phyloP scores from a whole-genome alignment of 2,329 filamentous ascomycete genomes.

The Teratosphaeria zuluensis region DNA sequence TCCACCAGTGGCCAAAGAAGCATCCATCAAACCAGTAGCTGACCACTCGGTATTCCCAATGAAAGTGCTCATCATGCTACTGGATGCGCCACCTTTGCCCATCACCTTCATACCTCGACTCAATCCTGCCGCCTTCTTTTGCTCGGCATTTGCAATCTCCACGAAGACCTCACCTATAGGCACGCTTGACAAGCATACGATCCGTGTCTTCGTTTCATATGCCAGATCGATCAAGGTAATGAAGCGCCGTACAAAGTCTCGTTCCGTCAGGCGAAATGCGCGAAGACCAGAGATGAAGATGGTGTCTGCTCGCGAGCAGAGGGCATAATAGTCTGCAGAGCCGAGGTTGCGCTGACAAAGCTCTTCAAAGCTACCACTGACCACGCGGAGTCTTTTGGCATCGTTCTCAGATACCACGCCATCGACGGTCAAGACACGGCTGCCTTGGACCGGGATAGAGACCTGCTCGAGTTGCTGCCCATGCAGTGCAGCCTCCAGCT shows the following conservation, averaged over 20 bases:
- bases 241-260: constrained; percentile 59
- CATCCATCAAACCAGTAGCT: constrained; percentile 17
- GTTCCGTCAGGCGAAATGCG: constrained; percentile 32
- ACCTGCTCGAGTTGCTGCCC: constrained; percentile 1
- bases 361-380: constrained; percentile 51
- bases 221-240: constrained; percentile 69
- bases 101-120: constrained; percentile 13
- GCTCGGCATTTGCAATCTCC: constrained; percentile 14
- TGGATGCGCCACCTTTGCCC: constrained; percentile 17
- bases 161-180: constrained; percentile 16
- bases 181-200: constrained; percentile 34
- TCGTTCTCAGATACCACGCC: not conserved
- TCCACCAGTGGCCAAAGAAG: constrained; percentile 18
- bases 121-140: constrained; percentile 5
- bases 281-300: constrained; percentile 15
- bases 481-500: constrained; percentile 2
- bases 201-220: constrained; percentile 65
- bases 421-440: constrained; percentile 10
- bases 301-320: constrained; percentile 26
- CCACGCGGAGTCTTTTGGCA: constrained; percentile 1
- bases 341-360: constrained; percentile 56
- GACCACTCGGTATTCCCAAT: constrained; percentile 22
- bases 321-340: constrained; percentile 69
- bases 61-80: constrained; percentile 22
- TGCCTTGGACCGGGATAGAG: constrained; percentile 14